Evolutionary conservation across 2,329 filamentous ascomycete species (phyloP).

Genomic region (Chaetothyriales sp.): DNA sequence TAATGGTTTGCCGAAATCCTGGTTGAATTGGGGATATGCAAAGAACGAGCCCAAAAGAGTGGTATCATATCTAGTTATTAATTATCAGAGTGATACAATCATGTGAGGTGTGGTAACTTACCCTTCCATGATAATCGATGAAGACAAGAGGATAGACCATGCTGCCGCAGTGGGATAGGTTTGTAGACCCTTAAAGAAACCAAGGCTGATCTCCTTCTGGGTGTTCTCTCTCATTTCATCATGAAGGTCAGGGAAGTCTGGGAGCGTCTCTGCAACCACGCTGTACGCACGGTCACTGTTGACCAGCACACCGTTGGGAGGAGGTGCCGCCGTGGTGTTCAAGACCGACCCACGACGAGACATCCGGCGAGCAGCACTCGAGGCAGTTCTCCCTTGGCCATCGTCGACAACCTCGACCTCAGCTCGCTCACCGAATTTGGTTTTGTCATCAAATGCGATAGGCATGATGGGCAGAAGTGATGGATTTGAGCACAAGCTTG

Average conservation of each 20-base stretch:
- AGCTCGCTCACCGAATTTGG: neutral
- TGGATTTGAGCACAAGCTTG: neutral
- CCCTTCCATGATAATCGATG: constrained; percentile 81
- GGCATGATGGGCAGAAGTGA: neutral
- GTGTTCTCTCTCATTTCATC: constrained; percentile 19
- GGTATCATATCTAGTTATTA: constrained; percentile 20
- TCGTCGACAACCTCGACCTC: neutral
- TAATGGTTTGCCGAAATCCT: constrained; percentile 9
- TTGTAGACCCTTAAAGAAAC: constrained; percentile 58
- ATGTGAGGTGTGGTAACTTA: constrained; percentile 7
- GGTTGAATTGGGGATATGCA: constrained; percentile 13
- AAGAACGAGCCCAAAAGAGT: constrained; percentile 19
- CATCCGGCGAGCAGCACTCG: neutral
- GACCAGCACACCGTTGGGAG: neutral
- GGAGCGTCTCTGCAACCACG: neutral
- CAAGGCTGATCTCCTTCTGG: constrained; percentile 47
- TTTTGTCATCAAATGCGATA: neutral
- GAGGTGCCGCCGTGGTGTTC: neutral
- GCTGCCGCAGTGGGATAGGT: constrained; percentile 75
- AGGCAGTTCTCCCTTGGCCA: neutral
- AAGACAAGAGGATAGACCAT: constrained; percentile 74
- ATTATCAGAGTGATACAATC: constrained; percentile 9
- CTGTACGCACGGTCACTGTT: constrained; percentile 1
- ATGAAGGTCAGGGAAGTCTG: constrained; percentile 39
- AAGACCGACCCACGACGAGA: constrained; percentile 1